A percentile compares a stretch with the other conserved stretches of the same genome.
phyloP scores from a whole-genome alignment of 2,329 filamentous ascomycete genomes.

The Monosporascus sp. region DNA sequence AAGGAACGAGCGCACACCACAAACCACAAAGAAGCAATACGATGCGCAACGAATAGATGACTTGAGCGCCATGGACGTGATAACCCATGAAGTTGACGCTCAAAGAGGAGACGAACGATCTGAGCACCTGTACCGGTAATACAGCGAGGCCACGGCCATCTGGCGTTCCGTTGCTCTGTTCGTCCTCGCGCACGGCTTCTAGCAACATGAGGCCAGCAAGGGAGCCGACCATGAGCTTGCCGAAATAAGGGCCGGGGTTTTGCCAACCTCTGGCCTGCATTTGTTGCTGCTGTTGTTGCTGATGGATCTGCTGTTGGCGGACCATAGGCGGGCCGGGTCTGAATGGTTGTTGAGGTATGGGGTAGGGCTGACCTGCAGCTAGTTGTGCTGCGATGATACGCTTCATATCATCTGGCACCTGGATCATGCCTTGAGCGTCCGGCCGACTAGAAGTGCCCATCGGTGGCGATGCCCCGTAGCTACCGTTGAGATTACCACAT shows the following conservation, averaged over 20 bases:
- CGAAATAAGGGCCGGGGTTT: constrained; percentile 50
- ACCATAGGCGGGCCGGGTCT: constrained; percentile 38
- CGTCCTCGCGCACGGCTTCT: constrained; percentile 67
- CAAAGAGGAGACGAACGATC: constrained; percentile 39
- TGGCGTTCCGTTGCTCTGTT: constrained; percentile 58
- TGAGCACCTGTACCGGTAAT: constrained; percentile 54
- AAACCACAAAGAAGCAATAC: constrained; percentile 47
- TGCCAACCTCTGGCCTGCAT: constrained; percentile 50
- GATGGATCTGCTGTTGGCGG: constrained; percentile 53
- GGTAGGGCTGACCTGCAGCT: constrained; percentile 48
- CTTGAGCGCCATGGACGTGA: constrained; percentile 36
- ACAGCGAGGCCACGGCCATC: constrained; percentile 63
- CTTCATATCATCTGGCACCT: constrained; percentile 62
- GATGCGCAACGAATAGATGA: constrained; percentile 48
- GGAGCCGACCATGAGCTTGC: constrained; percentile 88
- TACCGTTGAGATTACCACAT: constrained; percentile 32
- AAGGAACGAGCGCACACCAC: constrained; percentile 50
- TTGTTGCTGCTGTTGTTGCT: constrained; percentile 41
- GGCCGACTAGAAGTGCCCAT: constrained; percentile 35
- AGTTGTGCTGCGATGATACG: constrained; percentile 54
- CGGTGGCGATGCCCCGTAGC: constrained; percentile 24
- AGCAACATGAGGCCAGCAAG: constrained; percentile 88
- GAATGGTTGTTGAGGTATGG: constrained; percentile 34
- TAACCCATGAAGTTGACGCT: constrained; percentile 51
- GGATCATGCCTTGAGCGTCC: constrained; percentile 54